Base-by-base conservation (phyloP, 2,329 filamentous ascomycete species). In the Fusarium pseudonygamai region DNA sequence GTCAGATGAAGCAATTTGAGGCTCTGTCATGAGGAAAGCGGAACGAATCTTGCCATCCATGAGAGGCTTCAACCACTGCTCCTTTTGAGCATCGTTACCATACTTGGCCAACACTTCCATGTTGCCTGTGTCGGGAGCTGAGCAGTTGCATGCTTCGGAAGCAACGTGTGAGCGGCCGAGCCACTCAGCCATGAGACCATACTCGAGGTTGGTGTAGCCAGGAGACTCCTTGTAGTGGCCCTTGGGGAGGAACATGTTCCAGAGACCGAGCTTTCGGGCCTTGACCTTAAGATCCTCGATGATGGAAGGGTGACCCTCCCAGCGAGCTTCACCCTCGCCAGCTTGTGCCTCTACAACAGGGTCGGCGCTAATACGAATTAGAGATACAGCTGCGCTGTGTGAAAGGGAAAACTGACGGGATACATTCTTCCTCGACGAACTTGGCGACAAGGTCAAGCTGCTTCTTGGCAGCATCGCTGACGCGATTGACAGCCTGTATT, bases 231-330 rank as follows among this genome's bases (percentile, higher is more conserved):
- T 94, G 88, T 98, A 98, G 85, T 98, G 95, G 78, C 92, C 95
- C 86, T 93, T 96, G 74, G 96, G 94, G 76, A 99, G 84, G 87
- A 99, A 99, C 92, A 99, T 93, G 85, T 99, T 99, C 96, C 96
- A 99, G 50, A 99, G 87, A 3, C 96, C 96, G 32, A 97, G 88
- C 77, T 92, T 88, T 79, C 88, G 89, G 49, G 96, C 96, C 82
- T 95, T 93, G 74, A 84, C 86, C 88, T 98, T 98, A 77, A 99
- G 89, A 62, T 96, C 92, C 76, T 99, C 96, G 70, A 99, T 89
- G 77, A 98, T 88, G 46, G 87, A 81, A 2, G 96, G 96, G 81
- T 97, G 93, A 43, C 87, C 84, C 74, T 92, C 89, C 93, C 96
- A 98, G 86, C 96, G 91, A 71, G 89, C 84, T 56, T 91, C 87